phyloP scores from a whole-genome alignment of 106 monocot species.

The Narthecium ossifragum region DNA sequence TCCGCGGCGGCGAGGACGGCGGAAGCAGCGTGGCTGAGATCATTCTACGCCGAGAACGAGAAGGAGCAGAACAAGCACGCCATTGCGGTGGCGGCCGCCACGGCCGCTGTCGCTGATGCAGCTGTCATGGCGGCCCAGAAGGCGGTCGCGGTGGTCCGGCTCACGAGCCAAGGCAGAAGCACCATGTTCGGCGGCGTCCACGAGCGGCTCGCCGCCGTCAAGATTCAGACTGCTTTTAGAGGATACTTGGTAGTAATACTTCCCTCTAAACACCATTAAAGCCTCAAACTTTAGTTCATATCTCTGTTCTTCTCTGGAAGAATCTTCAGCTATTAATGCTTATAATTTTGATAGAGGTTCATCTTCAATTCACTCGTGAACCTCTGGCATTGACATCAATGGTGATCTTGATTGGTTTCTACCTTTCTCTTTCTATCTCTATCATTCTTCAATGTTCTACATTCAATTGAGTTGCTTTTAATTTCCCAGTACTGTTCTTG shows the following conservation, averaged over 20 bases:
- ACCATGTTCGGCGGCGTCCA: conserved; percentile 13
- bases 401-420: too few species aligned
- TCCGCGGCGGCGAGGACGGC: background rate
- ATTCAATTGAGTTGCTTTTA: background rate
- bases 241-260: conserved; percentile 57
- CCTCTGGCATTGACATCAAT: too few species aligned
- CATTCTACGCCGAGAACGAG: conserved; percentile 59
- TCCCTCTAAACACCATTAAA: background rate
- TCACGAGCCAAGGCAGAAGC: conserved; percentile 61
- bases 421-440: too few species aligned
- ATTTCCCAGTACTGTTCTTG: too few species aligned
- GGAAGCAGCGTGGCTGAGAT: conserved; percentile 44
- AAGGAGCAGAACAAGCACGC: conserved; percentile 85
- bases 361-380: too few species aligned
- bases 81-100: conserved; percentile 85
- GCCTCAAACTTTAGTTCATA: too few species aligned
- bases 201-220: conserved; percentile 49
- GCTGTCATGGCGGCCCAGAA: conserved; percentile 81
- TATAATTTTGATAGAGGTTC: too few species aligned
- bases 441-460: background rate
- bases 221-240: conserved; percentile 81
- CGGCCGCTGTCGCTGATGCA: conserved; percentile 74
- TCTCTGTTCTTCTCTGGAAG: too few species aligned
- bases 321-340: too few species aligned
- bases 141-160: conserved; percentile 68